These are phyloP conservation scores for Zygosaccharomyces bailii DNA, from an alignment of 805 yeast species.

Conservation along the genomic window DNA sequence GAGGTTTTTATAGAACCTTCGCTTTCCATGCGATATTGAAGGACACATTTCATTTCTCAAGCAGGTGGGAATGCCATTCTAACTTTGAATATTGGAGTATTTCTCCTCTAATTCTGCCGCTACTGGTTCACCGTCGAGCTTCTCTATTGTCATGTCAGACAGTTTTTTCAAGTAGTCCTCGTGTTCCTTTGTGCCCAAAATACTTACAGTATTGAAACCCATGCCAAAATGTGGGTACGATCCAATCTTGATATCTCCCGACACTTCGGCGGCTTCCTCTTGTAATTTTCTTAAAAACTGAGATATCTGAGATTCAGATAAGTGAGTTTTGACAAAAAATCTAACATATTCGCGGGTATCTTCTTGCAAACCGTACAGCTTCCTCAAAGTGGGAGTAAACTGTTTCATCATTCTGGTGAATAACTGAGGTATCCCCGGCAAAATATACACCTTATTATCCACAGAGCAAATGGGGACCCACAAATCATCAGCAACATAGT, in stretches of 20 bases:
- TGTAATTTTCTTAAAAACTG: conserved; percentile 57
- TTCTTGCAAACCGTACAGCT: conserved; percentile 39
- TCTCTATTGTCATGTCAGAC: conserved; percentile 44
- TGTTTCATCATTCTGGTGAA: conserved; percentile 54
- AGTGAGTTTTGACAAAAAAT: conserved; percentile 57
- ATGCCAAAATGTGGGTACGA: conserved; percentile 77
- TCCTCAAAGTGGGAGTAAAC: conserved; percentile 38
- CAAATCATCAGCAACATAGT: conserved; percentile 48
- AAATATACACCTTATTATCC: conserved; percentile 59
- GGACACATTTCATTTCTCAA: too few species aligned
- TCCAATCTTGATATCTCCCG: conserved; percentile 60
- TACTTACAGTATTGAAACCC: conserved; percentile 65
- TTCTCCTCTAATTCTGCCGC: conserved; percentile 52
- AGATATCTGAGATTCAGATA: conserved; percentile 67
- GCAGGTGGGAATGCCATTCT: neutral
- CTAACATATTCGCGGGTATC: conserved; percentile 38
- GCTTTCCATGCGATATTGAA: neutral
- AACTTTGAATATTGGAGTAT: conserved; percentile 23
- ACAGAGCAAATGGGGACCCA: conserved; percentile 86
- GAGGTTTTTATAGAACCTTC: conserved; percentile 1
- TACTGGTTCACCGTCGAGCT: conserved; percentile 56
- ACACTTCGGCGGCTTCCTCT: conserved; percentile 32
- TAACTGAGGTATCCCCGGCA: conserved; percentile 83
- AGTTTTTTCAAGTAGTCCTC: conserved; percentile 40
- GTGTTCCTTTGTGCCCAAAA: conserved; percentile 54